Evolutionary conservation across 176 grass and related monocot species (phyloP), one percentile per base, ranked within the genome.

Genomic region (Hordeum vulgare): DNA sequence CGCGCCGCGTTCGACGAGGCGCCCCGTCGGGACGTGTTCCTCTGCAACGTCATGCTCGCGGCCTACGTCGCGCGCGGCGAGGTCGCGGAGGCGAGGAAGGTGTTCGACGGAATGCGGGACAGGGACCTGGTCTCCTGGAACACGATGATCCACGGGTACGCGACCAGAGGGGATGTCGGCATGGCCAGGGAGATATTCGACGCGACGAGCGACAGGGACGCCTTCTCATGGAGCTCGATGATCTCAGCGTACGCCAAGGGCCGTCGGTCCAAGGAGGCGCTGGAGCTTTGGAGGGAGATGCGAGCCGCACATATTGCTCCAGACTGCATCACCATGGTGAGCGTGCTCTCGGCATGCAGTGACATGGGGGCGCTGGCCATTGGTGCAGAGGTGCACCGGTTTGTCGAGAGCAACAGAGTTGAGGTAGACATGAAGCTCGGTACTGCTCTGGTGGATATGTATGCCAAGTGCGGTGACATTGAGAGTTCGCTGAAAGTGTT

Each of bases 401-500:
- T 88, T 57, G 78, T 94, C 7, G 65, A 86, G 70, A 78, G 58
- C 57, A 65, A 78, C 11, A 15, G 51, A 9, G 39, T 94, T 15
- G 70, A 85, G 34, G 35, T 92, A 49, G 93, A 94, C 71, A 71
- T 92, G 51, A 91, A 84, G 78, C 92, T 94, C 9, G 89, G 89
- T 25, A 92, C 92, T 59, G 85, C 93, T 66, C 79, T 97, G 49
- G 81, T 97, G 9, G 90, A 94, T 75, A 97, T 97, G 95, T 97
- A 93, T 39, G 86, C 88, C 41, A 97, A 97, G 80, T 97, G 92
- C 8, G 95, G 92, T 4, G 86, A 94, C 71, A 92, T 94, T 0
- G 87, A 92, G 1, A 90, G 66, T 41, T 74, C 87, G 0, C 62
- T 83, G 25, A 69, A 25, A 40, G 71, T 92, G 39, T 90, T 94